Evolutionary conservation across 768 basidiomycete genomes (phyloP).

Genomic region (Lactarius sp.): DNA sequence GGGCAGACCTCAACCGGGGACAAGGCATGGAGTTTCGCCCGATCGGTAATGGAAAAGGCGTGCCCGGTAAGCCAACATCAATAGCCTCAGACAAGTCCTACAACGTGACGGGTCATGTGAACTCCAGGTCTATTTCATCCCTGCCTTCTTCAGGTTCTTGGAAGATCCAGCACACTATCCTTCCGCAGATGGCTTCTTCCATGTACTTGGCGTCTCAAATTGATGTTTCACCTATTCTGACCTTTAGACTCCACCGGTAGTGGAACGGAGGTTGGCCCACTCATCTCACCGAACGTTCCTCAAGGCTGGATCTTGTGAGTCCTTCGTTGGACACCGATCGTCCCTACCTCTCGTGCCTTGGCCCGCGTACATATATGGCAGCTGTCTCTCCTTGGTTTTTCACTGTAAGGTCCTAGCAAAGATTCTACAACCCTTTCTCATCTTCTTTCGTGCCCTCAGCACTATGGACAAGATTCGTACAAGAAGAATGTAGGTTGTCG

Average conservation of each 20-base stretch:
- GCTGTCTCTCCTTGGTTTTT: conserved; percentile 78
- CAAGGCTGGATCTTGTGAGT: conserved; percentile 24
- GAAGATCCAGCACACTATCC: conserved; percentile 33
- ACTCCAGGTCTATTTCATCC: conserved; percentile 32
- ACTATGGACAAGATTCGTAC: conserved; percentile 64
- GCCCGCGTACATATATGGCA: conserved; percentile 40
- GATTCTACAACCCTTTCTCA: neutral
- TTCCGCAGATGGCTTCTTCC: conserved; percentile 41
- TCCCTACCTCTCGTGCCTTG: conserved; percentile 48
- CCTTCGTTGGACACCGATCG: conserved; percentile 43
- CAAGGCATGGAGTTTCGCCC: conserved; percentile 31
- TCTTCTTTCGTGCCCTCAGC: conserved; percentile 30
- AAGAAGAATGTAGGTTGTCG: conserved; percentile 63
- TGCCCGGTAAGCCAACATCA: conserved; percentile 29
- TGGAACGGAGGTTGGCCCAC: conserved; percentile 33
- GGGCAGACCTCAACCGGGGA: conserved; percentile 27
- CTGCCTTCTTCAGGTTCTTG: conserved; percentile 30
- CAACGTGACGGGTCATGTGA: neutral
- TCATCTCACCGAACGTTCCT: conserved; percentile 42
- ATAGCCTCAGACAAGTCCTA: neutral
- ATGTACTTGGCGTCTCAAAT: conserved; percentile 25
- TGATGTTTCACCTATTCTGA: conserved; percentile 5
- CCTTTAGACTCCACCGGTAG: conserved; percentile 24
- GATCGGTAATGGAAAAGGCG: conserved; percentile 29
- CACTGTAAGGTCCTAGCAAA: conserved; percentile 37